phyloP scores from a whole-genome alignment of 352 stramenopile genomes.

The Phytophthora pinifolia region DNA sequence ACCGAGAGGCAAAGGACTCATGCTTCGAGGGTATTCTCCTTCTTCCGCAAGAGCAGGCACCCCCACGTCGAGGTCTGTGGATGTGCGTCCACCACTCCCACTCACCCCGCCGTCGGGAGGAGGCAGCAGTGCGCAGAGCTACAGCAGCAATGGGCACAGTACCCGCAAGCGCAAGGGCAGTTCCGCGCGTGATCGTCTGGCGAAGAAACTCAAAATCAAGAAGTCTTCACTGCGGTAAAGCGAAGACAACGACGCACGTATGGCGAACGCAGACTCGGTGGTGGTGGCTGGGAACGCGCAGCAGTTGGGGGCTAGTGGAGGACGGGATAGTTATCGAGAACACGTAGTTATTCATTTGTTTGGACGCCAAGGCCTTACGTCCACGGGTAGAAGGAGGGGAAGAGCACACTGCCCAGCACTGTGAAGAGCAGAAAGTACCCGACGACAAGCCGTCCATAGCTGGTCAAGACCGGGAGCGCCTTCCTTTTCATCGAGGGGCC shows the following conservation, averaged over 20 bases:
- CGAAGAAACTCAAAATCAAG: constrained; percentile 83
- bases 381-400: constrained; percentile 85
- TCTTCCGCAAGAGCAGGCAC: constrained; percentile 20
- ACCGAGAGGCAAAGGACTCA: constrained; percentile 38
- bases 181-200: constrained; percentile 67
- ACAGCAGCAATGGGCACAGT: constrained; percentile 17
- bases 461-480: constrained; percentile 5
- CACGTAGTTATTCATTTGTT: constrained; percentile 23
- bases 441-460: constrained; percentile 39
- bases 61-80: constrained; percentile 17
- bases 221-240: constrained; percentile 43
- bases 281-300: constrained; percentile 5
- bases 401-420: constrained; percentile 66
- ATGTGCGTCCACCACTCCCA: constrained; percentile 51
- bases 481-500: constrained; percentile 12
- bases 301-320: constrained; percentile 7
- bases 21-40: constrained; percentile 35
- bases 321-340: constrained; percentile 23
- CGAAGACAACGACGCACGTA: neutral
- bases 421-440: constrained; percentile 76
- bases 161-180: constrained; percentile 49
- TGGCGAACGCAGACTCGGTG: constrained; percentile 3
- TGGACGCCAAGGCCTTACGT: constrained; percentile 38
- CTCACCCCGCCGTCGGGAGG: constrained; percentile 22
- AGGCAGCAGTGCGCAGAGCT: constrained; percentile 23